A percentile compares a stretch with the other conserved stretches of the same genome.
Conservation (phyloP, 1,284 basidiomycete species). For the Heimioporus retisporus region DNA sequence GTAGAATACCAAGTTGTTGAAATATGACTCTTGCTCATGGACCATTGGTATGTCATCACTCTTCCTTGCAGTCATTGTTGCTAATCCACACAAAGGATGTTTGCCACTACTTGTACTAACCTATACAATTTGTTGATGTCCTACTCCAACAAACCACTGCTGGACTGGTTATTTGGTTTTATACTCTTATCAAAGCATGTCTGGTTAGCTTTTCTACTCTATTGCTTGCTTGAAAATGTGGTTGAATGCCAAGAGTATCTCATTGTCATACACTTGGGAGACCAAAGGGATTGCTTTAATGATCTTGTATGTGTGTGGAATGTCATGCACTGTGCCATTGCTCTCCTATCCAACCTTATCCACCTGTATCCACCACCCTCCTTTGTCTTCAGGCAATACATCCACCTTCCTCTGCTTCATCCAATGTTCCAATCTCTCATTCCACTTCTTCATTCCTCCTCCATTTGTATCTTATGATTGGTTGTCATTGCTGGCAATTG, state of each 20-base stretch:
- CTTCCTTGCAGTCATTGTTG: background rate
- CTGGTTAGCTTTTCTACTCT: background rate
- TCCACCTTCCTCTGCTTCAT: no score
- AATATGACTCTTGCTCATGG: conserved; percentile 1
- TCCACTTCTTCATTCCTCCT: no score
- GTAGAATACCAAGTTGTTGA: background rate
- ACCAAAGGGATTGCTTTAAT: background rate
- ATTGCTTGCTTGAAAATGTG: background rate
- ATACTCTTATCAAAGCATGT: background rate
- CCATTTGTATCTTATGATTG: no score
- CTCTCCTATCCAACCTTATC: no score
- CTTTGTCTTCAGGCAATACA: no score
- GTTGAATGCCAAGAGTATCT: background rate
- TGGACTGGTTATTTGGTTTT: background rate
- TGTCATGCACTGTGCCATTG: no score
- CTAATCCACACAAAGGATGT: no score
- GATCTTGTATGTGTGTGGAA: no score
- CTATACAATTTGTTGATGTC: background rate
- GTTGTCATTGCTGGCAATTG: no score
- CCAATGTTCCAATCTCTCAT: no score
- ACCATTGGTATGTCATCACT: background rate
- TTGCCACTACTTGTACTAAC: background rate
- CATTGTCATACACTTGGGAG: background rate
- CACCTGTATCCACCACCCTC: no score
- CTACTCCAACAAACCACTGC: background rate